These are phyloP conservation scores for Vitis hybrid DNA, from an alignment of 177 flowering plant species.

Conservation along the genomic window DNA sequence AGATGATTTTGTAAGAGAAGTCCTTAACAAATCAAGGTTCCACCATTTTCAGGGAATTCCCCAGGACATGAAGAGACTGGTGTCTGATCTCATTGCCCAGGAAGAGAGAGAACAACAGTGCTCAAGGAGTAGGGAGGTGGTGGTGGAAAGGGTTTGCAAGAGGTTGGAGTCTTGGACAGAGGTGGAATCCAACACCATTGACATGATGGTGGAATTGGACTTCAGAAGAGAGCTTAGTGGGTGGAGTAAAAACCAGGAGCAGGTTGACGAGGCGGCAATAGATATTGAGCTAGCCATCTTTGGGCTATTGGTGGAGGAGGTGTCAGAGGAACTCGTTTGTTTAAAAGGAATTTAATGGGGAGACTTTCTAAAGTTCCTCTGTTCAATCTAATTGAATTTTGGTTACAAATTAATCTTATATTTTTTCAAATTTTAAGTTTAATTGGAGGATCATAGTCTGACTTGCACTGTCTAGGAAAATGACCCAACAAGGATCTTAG, in stretches of 20 bases:
- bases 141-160: conserved; percentile 43
- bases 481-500: conserved; percentile 7
- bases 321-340: conserved; percentile 23
- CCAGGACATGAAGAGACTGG: conserved; percentile 48
- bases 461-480: conserved; percentile 7
- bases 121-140: conserved; percentile 16
- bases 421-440: neutral
- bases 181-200: conserved; percentile 70
- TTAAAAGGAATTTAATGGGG: neutral
- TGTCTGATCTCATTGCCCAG: conserved; percentile 55
- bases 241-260: conserved; percentile 49
- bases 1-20: conserved; percentile 23
- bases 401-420: conserved; percentile 1
- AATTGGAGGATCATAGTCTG: conserved; percentile 19
- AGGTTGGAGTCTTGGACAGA: conserved; percentile 67
- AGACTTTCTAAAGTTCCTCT: too few species aligned
- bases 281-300: conserved; percentile 45
- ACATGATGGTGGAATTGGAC: conserved; percentile 85
- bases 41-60: conserved; percentile 23
- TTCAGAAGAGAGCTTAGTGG: conserved; percentile 43
- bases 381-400: conserved; percentile 2
- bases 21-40: conserved; percentile 23
- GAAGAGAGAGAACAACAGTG: conserved; percentile 29
- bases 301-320: conserved; percentile 40
- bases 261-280: conserved; percentile 23